Evolutionary conservation across 2,329 filamentous ascomycete species (phyloP).

Genomic region (Phaeosphaeria sp.): DNA sequence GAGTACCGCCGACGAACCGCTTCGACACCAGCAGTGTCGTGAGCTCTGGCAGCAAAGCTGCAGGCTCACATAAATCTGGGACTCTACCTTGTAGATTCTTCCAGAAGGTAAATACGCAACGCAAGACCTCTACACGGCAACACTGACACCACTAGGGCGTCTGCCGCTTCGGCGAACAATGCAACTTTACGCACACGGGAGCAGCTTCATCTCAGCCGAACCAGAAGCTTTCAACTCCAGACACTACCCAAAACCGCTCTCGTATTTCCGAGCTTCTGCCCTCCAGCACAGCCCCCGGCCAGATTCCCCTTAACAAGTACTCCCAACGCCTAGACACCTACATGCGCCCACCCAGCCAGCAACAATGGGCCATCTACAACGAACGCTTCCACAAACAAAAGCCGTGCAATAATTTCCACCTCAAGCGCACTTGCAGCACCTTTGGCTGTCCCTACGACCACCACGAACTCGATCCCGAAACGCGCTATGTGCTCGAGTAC

Average conservation of each 20-base stretch:
- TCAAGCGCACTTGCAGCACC: constrained; percentile 49
- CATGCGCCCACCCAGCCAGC: constrained; percentile 44
- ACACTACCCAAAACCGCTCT: constrained; percentile 5
- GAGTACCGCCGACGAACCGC: constrained; percentile 7
- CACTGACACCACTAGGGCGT: constrained; percentile 22
- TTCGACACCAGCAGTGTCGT: constrained; percentile 9
- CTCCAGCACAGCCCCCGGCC: constrained; percentile 10
- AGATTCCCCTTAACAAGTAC: constrained; percentile 57
- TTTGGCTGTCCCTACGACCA: constrained; percentile 56
- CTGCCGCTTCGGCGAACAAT: constrained; percentile 32
- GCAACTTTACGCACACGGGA: constrained; percentile 24
- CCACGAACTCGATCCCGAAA: constrained; percentile 47
- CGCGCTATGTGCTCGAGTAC: constrained; percentile 53
- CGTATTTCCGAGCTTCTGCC: constrained; percentile 28
- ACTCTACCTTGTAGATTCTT: constrained; percentile 28
- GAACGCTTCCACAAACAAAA: constrained; percentile 45
- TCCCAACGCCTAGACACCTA: constrained; percentile 57
- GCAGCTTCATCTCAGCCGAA: background rate
- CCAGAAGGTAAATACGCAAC: constrained; percentile 22
- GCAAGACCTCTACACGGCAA: too few relatives aligned
- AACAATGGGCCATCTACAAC: constrained; percentile 51
- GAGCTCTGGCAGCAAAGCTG: constrained; percentile 7
- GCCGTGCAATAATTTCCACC: constrained; percentile 59
- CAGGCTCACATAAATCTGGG: constrained; percentile 1
- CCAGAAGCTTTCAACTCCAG: background rate